phyloP scores from a whole-genome alignment of 2,329 filamentous ascomycete genomes.

The Alternaria sp. region DNA sequence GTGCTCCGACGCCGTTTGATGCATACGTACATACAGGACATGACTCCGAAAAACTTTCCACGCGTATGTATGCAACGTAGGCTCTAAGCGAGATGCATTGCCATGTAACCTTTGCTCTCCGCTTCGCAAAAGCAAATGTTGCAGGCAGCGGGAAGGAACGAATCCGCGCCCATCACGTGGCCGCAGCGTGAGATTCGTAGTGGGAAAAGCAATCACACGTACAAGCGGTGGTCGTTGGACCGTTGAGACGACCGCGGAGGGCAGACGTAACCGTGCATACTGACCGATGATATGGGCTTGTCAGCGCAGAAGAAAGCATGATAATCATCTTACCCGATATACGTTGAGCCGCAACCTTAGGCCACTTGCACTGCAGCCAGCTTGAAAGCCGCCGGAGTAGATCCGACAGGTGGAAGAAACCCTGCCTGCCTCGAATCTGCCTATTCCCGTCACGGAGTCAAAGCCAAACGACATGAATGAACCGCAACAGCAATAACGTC shows the following conservation, averaged over 20 bases:
- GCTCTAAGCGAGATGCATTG: neutral
- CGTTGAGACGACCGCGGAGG: neutral
- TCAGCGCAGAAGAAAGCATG: slow-evolving; percentile 8
- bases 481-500: slow-evolving; percentile 1
- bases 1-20: slow-evolving; percentile 5
- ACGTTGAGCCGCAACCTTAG: slow-evolving; percentile 12
- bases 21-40: slow-evolving; percentile 3
- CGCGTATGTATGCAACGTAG: neutral
- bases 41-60: slow-evolving; percentile 3
- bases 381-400: slow-evolving; percentile 5
- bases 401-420: slow-evolving; percentile 15
- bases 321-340: neutral
- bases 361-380: neutral
- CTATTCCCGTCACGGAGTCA: neutral
- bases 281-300: slow-evolving; percentile 3
- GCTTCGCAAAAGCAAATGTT: slow-evolving; percentile 5
- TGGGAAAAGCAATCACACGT: neutral
- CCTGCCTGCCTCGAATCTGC: neutral
- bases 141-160: neutral
- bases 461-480: neutral
- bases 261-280: slow-evolving; percentile 3
- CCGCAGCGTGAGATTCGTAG: neutral
- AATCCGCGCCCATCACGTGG: slow-evolving; percentile 1
- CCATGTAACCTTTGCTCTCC: neutral
- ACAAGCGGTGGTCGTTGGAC: neutral